Evolutionary conservation across 2,329 filamentous ascomycete genomes (phyloP).

Genomic region (Beauveria australis): DNA sequence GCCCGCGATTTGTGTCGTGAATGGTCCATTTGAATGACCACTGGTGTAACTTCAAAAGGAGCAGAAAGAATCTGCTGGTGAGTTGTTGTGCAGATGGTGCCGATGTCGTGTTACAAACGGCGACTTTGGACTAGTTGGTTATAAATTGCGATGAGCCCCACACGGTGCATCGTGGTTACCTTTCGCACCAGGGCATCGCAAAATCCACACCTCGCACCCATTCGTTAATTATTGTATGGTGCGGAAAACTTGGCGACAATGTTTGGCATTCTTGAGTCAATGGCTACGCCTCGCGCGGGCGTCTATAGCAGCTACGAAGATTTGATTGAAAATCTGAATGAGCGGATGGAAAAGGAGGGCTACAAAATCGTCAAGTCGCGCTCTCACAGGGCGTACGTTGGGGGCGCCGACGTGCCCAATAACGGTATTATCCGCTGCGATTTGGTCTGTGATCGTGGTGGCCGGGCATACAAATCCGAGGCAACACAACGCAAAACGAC

Average conservation of each 20-base stretch:
- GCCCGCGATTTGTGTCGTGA: neutral
- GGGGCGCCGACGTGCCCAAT: constrained; percentile 31
- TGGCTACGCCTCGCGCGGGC: constrained; percentile 27
- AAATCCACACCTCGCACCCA: neutral
- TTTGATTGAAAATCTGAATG: constrained; percentile 31
- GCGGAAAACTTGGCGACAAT: constrained; percentile 23
- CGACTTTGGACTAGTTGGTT: neutral
- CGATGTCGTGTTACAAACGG: neutral
- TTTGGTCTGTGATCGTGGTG: constrained; percentile 37
- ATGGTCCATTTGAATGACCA: neutral
- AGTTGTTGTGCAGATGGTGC: neutral
- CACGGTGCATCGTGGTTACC: neutral
- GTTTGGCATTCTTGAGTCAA: constrained; percentile 36
- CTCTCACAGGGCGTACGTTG: constrained; percentile 33
- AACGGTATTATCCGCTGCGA: constrained; percentile 37
- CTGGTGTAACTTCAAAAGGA: neutral
- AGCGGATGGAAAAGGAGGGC: constrained; percentile 34
- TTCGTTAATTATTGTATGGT: constrained; percentile 19
- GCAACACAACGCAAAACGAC: constrained; percentile 38
- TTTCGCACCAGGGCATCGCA: constrained; percentile 1
- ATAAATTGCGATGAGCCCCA: neutral
- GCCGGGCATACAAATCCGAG: constrained; percentile 34
- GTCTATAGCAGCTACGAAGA: constrained; percentile 34
- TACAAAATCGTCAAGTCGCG: constrained; percentile 39
- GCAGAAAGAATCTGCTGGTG: neutral